phyloP scores from a whole-genome alignment of 176 grass and related monocot genomes.

The Raddia distichophylla region DNA sequence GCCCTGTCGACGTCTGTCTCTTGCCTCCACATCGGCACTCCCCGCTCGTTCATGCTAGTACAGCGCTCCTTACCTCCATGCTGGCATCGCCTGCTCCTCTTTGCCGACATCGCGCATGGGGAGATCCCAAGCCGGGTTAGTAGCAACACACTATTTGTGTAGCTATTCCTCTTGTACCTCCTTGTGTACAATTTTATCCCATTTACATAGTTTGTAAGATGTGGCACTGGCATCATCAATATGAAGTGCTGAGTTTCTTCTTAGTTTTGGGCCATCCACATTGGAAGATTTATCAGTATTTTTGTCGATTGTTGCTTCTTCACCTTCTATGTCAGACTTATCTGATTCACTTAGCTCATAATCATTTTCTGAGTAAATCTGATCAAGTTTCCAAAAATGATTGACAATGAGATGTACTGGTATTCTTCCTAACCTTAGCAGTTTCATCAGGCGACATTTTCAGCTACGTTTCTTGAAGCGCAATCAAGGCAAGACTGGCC shows the following conservation, averaged over 20 bases:
- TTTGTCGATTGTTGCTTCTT: constrained; percentile 37
- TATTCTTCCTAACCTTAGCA: constrained; percentile 22
- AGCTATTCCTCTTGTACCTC: constrained; percentile 56
- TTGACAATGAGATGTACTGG: constrained; percentile 27
- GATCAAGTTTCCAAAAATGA: constrained; percentile 47
- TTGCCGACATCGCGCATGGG: not conserved
- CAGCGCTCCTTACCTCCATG: too few species aligned
- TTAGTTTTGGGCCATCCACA: constrained; percentile 36
- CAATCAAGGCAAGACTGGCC: constrained; percentile 24
- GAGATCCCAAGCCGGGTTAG: constrained; percentile 47
- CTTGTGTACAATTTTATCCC: constrained; percentile 73
- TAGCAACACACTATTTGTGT: constrained; percentile 30
- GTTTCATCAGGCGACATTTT: constrained; percentile 25
- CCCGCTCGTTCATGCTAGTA: too few species aligned
- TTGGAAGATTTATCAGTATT: constrained; percentile 37
- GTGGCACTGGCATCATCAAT: constrained; percentile 48
- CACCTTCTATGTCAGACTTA: constrained; percentile 52
- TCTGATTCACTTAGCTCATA: constrained; percentile 60
- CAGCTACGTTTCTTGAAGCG: constrained; percentile 29
- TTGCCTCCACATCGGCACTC: too few species aligned
- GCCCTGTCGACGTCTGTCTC: too few species aligned
- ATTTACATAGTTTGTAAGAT: constrained; percentile 81
- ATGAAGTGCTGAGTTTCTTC: constrained; percentile 40
- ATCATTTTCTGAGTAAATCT: constrained; percentile 49
- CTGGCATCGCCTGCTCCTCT: too few species aligned